Percentiles rank a stretch among this genome's conserved stretches.
phyloP scores from a whole-genome alignment of 179 eudicot genomes.

The Heliamphora pulchella region DNA sequence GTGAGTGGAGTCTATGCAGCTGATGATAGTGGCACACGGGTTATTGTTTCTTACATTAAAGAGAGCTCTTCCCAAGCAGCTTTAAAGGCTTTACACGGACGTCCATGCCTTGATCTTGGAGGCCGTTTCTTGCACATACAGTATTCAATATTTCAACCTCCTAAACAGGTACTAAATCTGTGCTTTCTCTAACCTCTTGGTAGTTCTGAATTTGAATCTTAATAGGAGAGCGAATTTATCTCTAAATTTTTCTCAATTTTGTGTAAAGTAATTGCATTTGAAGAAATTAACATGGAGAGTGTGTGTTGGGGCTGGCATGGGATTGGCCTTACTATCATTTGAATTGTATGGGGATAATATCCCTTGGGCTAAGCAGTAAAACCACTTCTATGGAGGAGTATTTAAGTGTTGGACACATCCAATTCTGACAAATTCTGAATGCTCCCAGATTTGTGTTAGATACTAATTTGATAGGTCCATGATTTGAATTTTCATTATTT shows the following conservation, averaged over 20 bases:
- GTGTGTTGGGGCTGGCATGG: not conserved
- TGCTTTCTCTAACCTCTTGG: not conserved
- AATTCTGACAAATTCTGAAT: not conserved
- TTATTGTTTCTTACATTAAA: conserved; percentile 58
- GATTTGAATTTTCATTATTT: not conserved
- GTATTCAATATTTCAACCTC: conserved; percentile 56
- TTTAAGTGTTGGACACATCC: not conserved
- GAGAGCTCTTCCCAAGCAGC: conserved; percentile 54
- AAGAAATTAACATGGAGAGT: not conserved
- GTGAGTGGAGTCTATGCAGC: conserved; percentile 70
- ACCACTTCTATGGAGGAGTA: not conserved
- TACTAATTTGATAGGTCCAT: not conserved
- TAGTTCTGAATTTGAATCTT: not conserved
- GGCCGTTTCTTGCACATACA: conserved; percentile 75
- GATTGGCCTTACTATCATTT: too few relatives aligned
- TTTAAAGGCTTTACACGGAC: conserved; percentile 50
- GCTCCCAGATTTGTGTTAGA: not conserved
- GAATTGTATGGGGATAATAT: not conserved
- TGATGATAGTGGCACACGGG: conserved; percentile 76
- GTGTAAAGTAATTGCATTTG: not conserved
- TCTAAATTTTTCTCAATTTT: not conserved
- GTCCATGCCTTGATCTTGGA: conserved; percentile 45
- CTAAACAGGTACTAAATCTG: conserved; percentile 33
- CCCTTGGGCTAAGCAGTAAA: not conserved
- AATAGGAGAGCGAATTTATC: not conserved